phyloP scores from a whole-genome alignment of 495 filamentous ascomycete genomes.

The Neurospora terricola region DNA sequence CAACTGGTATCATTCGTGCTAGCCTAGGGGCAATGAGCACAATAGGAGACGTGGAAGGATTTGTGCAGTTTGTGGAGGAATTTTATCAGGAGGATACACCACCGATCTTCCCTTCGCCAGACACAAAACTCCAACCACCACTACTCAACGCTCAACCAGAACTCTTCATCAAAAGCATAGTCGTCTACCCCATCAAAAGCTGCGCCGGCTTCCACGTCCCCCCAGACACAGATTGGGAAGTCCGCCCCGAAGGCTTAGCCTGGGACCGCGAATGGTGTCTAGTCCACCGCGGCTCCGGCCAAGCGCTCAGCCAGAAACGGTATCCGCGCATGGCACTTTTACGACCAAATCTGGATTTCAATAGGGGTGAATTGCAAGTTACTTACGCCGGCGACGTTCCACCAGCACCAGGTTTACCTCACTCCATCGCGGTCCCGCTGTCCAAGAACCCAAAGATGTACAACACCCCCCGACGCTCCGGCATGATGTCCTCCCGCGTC shows the following conservation, averaged over 20 bases:
- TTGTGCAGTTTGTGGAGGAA: constrained; percentile 63
- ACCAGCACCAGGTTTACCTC: constrained; percentile 9
- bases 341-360: constrained; percentile 57
- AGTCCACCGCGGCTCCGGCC: constrained; percentile 69
- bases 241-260: constrained; percentile 65
- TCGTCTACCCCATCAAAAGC: constrained; percentile 79
- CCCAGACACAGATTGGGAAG: constrained; percentile 54
- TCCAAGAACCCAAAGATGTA: constrained; percentile 48
- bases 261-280: constrained; percentile 96
- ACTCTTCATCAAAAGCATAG: constrained; percentile 48
- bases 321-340: constrained; percentile 79
- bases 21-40: constrained; percentile 88
- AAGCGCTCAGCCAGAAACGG: constrained; percentile 70
- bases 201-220: constrained; percentile 73
- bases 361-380: constrained; percentile 34
- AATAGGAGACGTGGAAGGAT: constrained; percentile 57
- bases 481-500: constrained; percentile 46
- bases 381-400: constrained; percentile 37
- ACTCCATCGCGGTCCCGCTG: constrained; percentile 52
- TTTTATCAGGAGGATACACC: constrained; percentile 54
- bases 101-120: neutral
- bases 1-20: constrained; percentile 74
- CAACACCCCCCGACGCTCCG: neutral
- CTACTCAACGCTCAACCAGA: neutral
- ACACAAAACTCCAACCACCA: neutral